phyloP scores from a whole-genome alignment of 208 protist species.

The Blastocrithidia nonstop region DNA sequence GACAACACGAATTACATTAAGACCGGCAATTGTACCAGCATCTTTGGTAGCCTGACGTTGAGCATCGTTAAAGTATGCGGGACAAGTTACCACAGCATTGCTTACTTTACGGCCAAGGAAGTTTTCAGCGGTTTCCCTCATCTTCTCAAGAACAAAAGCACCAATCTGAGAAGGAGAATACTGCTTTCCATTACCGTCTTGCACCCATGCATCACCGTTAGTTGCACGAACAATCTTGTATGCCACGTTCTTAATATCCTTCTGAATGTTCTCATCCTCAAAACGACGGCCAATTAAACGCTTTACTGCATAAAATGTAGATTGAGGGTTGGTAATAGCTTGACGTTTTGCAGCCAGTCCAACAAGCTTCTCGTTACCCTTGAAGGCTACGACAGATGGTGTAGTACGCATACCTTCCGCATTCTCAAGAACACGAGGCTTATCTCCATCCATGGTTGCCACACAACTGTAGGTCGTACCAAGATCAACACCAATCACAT shows the following conservation, averaged over 20 bases:
- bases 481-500: conserved; percentile 74
- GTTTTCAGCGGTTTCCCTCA: conserved; percentile 51
- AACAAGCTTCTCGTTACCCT: conserved; percentile 66
- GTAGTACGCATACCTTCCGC: conserved; percentile 74
- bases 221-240: conserved; percentile 92
- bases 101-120: conserved; percentile 15
- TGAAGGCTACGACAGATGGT: conserved; percentile 74
- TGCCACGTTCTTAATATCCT: conserved; percentile 71
- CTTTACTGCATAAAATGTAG: conserved; percentile 83
- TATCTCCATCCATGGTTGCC: conserved; percentile 79
- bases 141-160: conserved; percentile 68
- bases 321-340: conserved; percentile 53
- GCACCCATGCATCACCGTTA: conserved; percentile 90
- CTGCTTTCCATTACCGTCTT: conserved; percentile 65
- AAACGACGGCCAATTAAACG: conserved; percentile 67
- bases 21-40: conserved; percentile 88
- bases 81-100: conserved; percentile 91
- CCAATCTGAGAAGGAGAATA: conserved; percentile 73
- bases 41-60: conserved; percentile 96
- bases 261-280: conserved; percentile 57
- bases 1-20: conserved; percentile 95
- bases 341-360: conserved; percentile 63
- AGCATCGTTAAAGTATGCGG: conserved; percentile 97
- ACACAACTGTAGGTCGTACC: conserved; percentile 74
- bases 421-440: conserved; percentile 78